These are phyloP conservation scores for Podaxis sp. DNA, from an alignment of 768 basidiomycete species.

Conservation along the genomic window DNA sequence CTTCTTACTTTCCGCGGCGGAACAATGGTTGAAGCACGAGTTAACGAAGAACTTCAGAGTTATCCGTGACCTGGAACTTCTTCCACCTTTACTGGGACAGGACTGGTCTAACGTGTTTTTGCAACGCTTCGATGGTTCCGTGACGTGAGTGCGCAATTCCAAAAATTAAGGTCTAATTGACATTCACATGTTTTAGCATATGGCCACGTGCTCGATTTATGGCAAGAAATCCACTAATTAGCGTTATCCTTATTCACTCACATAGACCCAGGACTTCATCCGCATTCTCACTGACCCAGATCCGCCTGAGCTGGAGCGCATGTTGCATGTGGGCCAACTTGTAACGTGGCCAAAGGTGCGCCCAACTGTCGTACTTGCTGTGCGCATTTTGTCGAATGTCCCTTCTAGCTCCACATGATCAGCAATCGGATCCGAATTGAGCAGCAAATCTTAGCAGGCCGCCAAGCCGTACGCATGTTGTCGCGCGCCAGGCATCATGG, in stretches of 20 bases:
- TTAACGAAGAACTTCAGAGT: conserved; percentile 97
- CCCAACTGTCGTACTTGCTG: neutral
- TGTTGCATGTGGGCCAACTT: conserved; percentile 82
- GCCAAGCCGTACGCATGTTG: conserved; percentile 61
- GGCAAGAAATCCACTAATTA: conserved; percentile 32
- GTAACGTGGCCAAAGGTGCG: conserved; percentile 97
- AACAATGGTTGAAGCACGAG: conserved; percentile 94
- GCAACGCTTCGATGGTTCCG: conserved; percentile 85
- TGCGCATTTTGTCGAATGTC: neutral
- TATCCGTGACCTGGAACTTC: conserved; percentile 92
- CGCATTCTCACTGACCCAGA: conserved; percentile 83
- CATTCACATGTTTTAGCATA: conserved; percentile 42
- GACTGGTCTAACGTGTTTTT: conserved; percentile 98
- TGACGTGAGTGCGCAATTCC: conserved; percentile 58
- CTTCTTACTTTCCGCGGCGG: conserved; percentile 85
- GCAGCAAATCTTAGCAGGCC: conserved; percentile 75
- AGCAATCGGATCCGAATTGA: conserved; percentile 86
- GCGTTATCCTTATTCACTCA: neutral
- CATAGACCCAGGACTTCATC: conserved; percentile 65
- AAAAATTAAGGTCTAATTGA: neutral
- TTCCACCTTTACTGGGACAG: conserved; percentile 88
- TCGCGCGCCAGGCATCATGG: conserved; percentile 32
- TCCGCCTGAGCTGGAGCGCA: conserved; percentile 70
- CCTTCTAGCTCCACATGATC: conserved; percentile 80
- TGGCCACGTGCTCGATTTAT: conserved; percentile 80